phyloP scores from a whole-genome alignment of 2,329 filamentous ascomycete species.

The Waltergamsia citrina region DNA sequence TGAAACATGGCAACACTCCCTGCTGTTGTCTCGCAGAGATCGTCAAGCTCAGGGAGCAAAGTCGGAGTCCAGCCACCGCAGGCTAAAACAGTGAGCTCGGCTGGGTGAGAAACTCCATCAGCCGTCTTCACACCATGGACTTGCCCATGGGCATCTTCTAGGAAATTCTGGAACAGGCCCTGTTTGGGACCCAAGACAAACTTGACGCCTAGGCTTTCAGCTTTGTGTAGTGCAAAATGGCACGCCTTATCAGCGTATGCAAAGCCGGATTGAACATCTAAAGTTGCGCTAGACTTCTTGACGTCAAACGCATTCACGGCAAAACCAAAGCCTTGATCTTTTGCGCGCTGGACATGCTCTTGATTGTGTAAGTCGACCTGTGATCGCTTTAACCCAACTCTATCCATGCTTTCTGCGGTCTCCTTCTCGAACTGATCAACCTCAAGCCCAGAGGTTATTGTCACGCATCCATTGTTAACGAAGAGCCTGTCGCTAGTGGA shows the following conservation, averaged over 20 bases:
- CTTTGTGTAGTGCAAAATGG: conserved; percentile 31
- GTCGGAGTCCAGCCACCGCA: conserved; percentile 8
- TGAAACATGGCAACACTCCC: conserved; percentile 9
- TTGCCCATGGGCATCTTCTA: conserved; percentile 9
- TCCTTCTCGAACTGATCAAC: conserved; percentile 23
- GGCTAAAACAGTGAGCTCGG: conserved; percentile 15
- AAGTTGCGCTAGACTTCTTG: conserved; percentile 21
- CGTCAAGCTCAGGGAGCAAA: conserved; percentile 8
- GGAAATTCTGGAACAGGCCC: conserved; percentile 19
- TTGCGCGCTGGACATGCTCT: conserved; percentile 15
- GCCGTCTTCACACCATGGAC: conserved; percentile 26
- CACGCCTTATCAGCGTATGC: conserved; percentile 36
- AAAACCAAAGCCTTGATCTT: conserved; percentile 14
- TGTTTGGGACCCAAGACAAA: conserved; percentile 24
- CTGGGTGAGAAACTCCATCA: conserved; percentile 21
- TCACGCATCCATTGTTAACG: conserved; percentile 24
- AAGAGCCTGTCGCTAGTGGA: conserved; percentile 23
- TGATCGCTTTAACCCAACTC: conserved; percentile 19
- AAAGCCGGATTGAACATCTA: conserved; percentile 36
- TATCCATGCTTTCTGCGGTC: conserved; percentile 23
- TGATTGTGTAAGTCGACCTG: conserved; percentile 22
- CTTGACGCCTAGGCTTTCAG: conserved; percentile 25
- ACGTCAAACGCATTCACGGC: conserved; percentile 25
- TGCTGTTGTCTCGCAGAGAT: conserved; percentile 10
- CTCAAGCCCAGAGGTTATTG: conserved; percentile 11